phyloP scores from a whole-genome alignment of 257 asterid species.

The Thymus quinquecostatus region DNA sequence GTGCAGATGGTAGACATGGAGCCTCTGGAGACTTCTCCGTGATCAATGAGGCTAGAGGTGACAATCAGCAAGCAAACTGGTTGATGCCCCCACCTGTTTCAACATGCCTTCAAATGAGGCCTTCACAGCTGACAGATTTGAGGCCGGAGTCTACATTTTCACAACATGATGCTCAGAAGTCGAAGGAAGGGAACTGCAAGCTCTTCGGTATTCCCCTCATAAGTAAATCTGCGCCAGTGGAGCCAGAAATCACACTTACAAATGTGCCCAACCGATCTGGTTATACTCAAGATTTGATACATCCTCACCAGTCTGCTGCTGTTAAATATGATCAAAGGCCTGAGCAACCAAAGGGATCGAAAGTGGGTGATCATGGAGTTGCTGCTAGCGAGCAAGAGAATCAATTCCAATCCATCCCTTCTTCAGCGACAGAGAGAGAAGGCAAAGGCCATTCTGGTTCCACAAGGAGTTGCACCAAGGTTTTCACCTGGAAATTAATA shows the following conservation, averaged over 20 bases:
- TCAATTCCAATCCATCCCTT: slow-evolving; percentile 44
- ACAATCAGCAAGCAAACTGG: slow-evolving; percentile 68
- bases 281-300: slow-evolving; percentile 36
- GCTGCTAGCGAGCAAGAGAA: slow-evolving; percentile 60
- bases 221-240: slow-evolving; percentile 46
- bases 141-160: slow-evolving; percentile 46
- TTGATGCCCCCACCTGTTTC: slow-evolving; percentile 71
- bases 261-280: slow-evolving; percentile 36
- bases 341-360: slow-evolving; percentile 54
- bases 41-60: slow-evolving; percentile 49
- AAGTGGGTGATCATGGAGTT: slow-evolving; percentile 51
- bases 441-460: slow-evolving; percentile 65
- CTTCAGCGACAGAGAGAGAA: slow-evolving; percentile 57
- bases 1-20: slow-evolving; percentile 59
- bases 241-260: slow-evolving; percentile 43
- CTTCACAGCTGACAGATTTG: slow-evolving; percentile 62
- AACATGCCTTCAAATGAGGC: slow-evolving; percentile 56
- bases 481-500: slow-evolving; percentile 29
- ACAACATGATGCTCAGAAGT: slow-evolving; percentile 49
- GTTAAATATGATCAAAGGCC: slow-evolving; percentile 58
- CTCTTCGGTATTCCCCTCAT: slow-evolving; percentile 81
- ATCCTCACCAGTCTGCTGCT: slow-evolving; percentile 46
- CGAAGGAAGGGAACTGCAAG: slow-evolving; percentile 76
- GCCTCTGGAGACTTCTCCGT: slow-evolving; percentile 52
- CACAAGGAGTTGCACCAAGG: slow-evolving; percentile 98